Evolutionary conservation across 257 asterid genomes (phyloP), one percentile per base, ranked within the genome.

Genomic region (Asclepias syriaca): DNA sequence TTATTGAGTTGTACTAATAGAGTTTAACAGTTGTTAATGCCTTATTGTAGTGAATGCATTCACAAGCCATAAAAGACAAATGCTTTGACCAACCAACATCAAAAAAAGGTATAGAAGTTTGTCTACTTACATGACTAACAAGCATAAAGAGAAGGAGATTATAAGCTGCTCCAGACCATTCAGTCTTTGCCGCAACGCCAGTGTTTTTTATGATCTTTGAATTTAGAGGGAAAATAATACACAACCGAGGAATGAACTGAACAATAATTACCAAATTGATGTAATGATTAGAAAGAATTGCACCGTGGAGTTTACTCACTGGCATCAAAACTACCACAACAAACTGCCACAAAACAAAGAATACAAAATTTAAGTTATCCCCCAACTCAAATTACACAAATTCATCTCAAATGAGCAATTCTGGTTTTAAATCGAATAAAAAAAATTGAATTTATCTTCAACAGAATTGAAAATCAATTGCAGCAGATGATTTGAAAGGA

Each of bases 151-250:
- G 87, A 56, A 86, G 73, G 73, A 91, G 96, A 82, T 93, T 91
- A 81, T 84, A 93, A 6, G 91, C 96, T 8, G 98, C 97, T 50
- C 98, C 98, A 15, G 96, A 83, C 97, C 96, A 88, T 54, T 97
- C 96, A 15, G 96, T 89, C 80, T 83, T 88, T 2, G 96, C 96
- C 5, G 91, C 91, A 24, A 85, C 94, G 18, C 98, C 98, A 0
- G 96, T 89, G 82, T 90, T 88, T 68, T 88, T 88, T 32, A 87
- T 80, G 55, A 93, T 93, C 40, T 87, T 78, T 54, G 80, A 65
- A 53, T 89, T 89, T 70, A 93, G 75, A 12, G 97, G 96, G 80
- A 93, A 88, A 48, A 93, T 79, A 39, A 93, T 90, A 5, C 86
- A 83, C 65, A 91, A 81, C 22, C 95, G 79, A 0, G 98, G 98